Percentiles rank a stretch among this genome's conserved stretches.
Evolutionary conservation across 805 yeast species (phyloP).

Genomic region (Pichia membranifaciens): DNA sequence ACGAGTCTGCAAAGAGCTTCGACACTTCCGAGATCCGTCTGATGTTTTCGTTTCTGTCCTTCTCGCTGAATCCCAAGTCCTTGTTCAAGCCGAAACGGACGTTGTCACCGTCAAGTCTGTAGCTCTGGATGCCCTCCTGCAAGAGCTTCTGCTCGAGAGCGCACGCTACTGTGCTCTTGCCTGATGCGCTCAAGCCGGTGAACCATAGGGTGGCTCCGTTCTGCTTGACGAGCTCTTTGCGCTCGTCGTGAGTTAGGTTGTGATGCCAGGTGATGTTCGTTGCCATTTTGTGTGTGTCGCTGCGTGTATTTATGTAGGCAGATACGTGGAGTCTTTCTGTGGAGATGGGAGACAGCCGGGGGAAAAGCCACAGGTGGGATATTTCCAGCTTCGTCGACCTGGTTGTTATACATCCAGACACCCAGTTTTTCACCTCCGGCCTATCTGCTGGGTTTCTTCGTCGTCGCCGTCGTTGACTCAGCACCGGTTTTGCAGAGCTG

Average conservation of each 20-base stretch:
- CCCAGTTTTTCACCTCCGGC: too few species aligned
- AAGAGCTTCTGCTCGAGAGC: slow-evolving; percentile 82
- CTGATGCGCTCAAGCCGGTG: slow-evolving; percentile 93
- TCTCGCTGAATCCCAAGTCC: slow-evolving; percentile 88
- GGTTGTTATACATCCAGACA: too few species aligned
- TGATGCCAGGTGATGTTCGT: slow-evolving; percentile 96
- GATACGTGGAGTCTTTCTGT: too few species aligned
- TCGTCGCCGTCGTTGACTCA: too few species aligned
- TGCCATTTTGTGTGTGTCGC: slow-evolving; percentile 53
- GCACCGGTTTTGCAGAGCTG: too few species aligned
- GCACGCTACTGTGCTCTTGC: slow-evolving; percentile 89
- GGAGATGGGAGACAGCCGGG: too few species aligned
- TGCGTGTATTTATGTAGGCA: background rate
- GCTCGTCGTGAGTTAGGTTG: slow-evolving; percentile 79
- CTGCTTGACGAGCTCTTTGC: slow-evolving; percentile 66
- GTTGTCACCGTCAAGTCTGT: slow-evolving; percentile 92
- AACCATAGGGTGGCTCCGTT: slow-evolving; percentile 90
- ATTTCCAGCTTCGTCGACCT: too few species aligned
- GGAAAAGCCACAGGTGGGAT: background rate
- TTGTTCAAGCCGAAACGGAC: slow-evolving; percentile 91
- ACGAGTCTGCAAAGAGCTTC: slow-evolving; percentile 89
- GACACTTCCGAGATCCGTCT: slow-evolving; percentile 94
- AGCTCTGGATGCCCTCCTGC: slow-evolving; percentile 63
- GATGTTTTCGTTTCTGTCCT: slow-evolving; percentile 90
- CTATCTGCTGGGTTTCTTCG: too few species aligned